Evolutionary conservation across 805 yeast species (phyloP).

Genomic region (Starmerella stigmatis): DNA sequence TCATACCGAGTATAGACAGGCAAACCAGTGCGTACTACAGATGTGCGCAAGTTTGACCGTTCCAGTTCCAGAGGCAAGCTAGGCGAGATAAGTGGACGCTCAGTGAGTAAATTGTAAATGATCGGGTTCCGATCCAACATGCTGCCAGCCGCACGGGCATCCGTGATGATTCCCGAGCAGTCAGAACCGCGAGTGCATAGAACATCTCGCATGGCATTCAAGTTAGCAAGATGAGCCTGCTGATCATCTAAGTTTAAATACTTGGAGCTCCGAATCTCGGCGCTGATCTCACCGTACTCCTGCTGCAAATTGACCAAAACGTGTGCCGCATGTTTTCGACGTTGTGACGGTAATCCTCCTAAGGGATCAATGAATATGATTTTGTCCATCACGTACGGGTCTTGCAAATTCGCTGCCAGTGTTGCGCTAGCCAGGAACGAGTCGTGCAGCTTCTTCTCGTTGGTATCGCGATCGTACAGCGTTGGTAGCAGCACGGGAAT

Average conservation of each 20-base stretch:
- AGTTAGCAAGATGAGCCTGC: constrained; percentile 47
- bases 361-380: constrained; percentile 63
- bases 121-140: constrained; percentile 60
- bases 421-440: constrained; percentile 37
- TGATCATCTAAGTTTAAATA: constrained; percentile 32
- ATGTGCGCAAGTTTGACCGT: constrained; percentile 54
- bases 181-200: constrained; percentile 42
- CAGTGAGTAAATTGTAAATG: constrained; percentile 81
- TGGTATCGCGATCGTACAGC: constrained; percentile 47
- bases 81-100: constrained; percentile 80
- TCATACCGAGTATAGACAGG: constrained; percentile 38
- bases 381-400: constrained; percentile 51
- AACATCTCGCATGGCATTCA: constrained; percentile 52
- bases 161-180: constrained; percentile 79
- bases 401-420: constrained; percentile 32
- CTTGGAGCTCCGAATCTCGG: constrained; percentile 41
- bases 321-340: constrained; percentile 64
- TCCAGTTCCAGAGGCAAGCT: constrained; percentile 64
- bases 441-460: constrained; percentile 32
- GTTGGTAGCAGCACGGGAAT: constrained; percentile 52
- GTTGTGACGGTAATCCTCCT: constrained; percentile 89
- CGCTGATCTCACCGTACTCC: constrained; percentile 56
- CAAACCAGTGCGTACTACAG: constrained; percentile 70
- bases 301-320: constrained; percentile 77
- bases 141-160: constrained; percentile 60